A percentile compares a stretch with the other conserved stretches of the same genome.
Conservation (phyloP, 768 basidiomycete genomes). For the Filobasidium floriforme region DNA sequence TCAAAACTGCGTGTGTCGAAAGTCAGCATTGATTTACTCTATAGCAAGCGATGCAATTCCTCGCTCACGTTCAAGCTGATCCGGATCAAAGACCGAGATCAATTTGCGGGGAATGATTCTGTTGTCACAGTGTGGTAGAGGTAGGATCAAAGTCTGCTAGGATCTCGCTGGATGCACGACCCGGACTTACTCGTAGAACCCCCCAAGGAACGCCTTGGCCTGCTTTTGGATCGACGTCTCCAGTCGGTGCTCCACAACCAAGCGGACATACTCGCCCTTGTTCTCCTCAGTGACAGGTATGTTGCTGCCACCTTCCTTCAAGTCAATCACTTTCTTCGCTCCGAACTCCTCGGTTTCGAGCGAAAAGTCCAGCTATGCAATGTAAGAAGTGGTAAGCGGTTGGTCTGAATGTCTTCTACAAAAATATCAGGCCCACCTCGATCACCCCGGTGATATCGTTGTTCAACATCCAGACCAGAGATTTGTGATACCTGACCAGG, state of each 20-base stretch:
- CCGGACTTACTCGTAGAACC: slow-evolving; percentile 70
- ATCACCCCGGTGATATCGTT: slow-evolving; percentile 58
- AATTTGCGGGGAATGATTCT: slow-evolving; percentile 88
- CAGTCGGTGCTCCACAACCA: slow-evolving; percentile 87
- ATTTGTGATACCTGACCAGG: slow-evolving; percentile 69
- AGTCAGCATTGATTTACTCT: background rate
- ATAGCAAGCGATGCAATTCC: background rate
- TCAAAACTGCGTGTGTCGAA: slow-evolving; percentile 32
- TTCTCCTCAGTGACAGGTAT: slow-evolving; percentile 93
- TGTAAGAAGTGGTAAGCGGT: background rate
- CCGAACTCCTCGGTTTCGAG: slow-evolving; percentile 98
- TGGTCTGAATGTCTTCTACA: background rate
- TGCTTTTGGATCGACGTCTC: slow-evolving; percentile 93
- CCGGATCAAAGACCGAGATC: slow-evolving; percentile 58
- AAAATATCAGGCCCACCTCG: slow-evolving; percentile 26
- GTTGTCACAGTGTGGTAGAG: too few species aligned
- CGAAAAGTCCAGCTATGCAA: slow-evolving; percentile 70
- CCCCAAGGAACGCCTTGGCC: slow-evolving; percentile 76
- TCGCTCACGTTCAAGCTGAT: slow-evolving; percentile 40
- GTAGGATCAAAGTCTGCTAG: background rate
- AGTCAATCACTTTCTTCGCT: slow-evolving; percentile 71
- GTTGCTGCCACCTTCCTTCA: slow-evolving; percentile 76
- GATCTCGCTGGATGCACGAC: background rate
- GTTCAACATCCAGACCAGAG: slow-evolving; percentile 93
- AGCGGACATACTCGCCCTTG: slow-evolving; percentile 88